Evolutionary conservation across 1,284 basidiomycete genomes (phyloP).

Genomic region (Gastroboletus turbinatus): DNA sequence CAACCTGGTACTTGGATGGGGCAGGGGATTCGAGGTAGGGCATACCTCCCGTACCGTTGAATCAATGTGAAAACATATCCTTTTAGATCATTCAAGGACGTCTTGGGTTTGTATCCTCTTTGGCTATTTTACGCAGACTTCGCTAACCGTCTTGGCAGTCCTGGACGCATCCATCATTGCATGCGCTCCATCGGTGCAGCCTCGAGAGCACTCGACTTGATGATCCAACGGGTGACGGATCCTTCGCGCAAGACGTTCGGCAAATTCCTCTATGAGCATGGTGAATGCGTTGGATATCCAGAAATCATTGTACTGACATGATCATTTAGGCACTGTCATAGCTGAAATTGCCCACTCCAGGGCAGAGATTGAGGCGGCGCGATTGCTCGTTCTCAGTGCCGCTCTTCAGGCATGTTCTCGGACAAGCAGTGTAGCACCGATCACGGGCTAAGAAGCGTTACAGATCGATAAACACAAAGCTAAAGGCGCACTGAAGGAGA

Average conservation of each 20-base stretch:
- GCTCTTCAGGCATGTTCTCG: constrained; percentile 68
- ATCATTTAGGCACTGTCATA: constrained; percentile 72
- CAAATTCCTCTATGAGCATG: constrained; percentile 89
- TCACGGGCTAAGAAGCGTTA: constrained; percentile 7
- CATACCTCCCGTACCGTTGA: neutral
- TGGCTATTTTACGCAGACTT: neutral
- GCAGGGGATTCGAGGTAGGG: constrained; percentile 83
- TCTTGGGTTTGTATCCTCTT: constrained; percentile 64
- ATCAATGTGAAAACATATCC: neutral
- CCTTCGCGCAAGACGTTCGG: constrained; percentile 91
- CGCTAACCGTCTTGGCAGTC: constrained; percentile 44
- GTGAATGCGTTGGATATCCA: constrained; percentile 39
- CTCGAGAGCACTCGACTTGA: constrained; percentile 80
- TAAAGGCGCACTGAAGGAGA: constrained; percentile 96
- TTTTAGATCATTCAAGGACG: constrained; percentile 92
- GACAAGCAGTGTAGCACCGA: neutral
- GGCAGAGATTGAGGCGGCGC: constrained; percentile 88
- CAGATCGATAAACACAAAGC: constrained; percentile 89
- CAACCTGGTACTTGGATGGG: constrained; percentile 91
- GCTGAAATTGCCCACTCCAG: constrained; percentile 89
- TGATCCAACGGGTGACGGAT: constrained; percentile 93
- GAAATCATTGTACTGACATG: constrained; percentile 3
- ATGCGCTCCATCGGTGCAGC: constrained; percentile 96
- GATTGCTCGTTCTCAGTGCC: constrained; percentile 88
- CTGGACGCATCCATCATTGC: constrained; percentile 96